phyloP scores from a whole-genome alignment of 768 basidiomycete genomes.

The Rhizopogon vesiculosus region DNA sequence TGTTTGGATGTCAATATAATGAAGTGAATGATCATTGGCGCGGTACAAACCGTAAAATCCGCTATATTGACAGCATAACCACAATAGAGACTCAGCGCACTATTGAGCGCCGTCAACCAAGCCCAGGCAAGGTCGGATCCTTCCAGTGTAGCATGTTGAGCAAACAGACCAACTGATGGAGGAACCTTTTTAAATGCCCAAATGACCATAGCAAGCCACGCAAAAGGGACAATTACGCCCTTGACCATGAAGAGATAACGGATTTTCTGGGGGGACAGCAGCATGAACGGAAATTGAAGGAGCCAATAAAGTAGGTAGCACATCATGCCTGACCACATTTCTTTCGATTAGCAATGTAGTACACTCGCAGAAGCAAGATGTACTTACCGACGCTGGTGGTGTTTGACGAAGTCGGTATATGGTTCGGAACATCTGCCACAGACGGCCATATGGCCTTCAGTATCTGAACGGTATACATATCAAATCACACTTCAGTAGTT shows the following conservation, averaged over 20 bases:
- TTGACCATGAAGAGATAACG: slow-evolving; percentile 74
- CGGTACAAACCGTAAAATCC: slow-evolving; percentile 60
- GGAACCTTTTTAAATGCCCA: slow-evolving; percentile 76
- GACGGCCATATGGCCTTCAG: slow-evolving; percentile 83
- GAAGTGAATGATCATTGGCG: not conserved
- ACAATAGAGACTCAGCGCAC: slow-evolving; percentile 69
- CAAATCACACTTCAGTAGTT: not conserved
- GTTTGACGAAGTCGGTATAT: slow-evolving; percentile 47
- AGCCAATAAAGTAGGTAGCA: slow-evolving; percentile 79
- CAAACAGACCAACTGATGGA: slow-evolving; percentile 53
- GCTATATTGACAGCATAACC: slow-evolving; percentile 78
- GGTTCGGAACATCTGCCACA: slow-evolving; percentile 58
- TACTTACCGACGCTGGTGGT: slow-evolving; percentile 59
- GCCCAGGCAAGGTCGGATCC: slow-evolving; percentile 66
- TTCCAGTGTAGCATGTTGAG: slow-evolving; percentile 42
- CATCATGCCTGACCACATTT: slow-evolving; percentile 45
- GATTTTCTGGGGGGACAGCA: slow-evolving; percentile 74
- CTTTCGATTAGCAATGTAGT: not conserved
- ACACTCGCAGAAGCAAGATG: not conserved
- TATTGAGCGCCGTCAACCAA: slow-evolving; percentile 75
- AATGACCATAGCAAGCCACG: slow-evolving; percentile 69
- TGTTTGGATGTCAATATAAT: slow-evolving; percentile 22
- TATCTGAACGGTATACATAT: slow-evolving; percentile 36
- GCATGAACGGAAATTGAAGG: slow-evolving; percentile 70
- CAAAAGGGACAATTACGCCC: slow-evolving; percentile 55